Evolutionary conservation across 192 early-diverging fungal species (phyloP), one percentile per base, ranked within the genome.

Genomic region (Phlyctochytrium bullatum): DNA sequence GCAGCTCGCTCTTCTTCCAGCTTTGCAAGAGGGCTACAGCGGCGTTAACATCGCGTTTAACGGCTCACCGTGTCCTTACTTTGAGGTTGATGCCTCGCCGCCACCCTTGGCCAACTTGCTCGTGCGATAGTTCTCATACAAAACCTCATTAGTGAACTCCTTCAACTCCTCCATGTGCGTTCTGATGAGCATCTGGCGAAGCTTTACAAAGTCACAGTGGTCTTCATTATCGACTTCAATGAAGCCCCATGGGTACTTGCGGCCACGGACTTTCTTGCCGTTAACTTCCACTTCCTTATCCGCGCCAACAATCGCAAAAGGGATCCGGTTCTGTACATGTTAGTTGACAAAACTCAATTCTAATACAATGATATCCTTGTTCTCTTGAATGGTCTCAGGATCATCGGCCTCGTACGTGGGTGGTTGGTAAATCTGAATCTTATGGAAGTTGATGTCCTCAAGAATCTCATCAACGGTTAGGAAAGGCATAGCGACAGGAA

Each of bases 401-500:
- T 98, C 97, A 71, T 96, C 96, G 67, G 96, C 94, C 30, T 90
- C 89, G 61, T 95, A 87, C 62, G 88, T 88, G 29, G 94, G 94
- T 75, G 97, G 97, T 75, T 91, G 93, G 79, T 96, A 99, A 72
- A 96, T 94, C 34, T 91, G 93, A 73, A 99, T 97, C 60, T 91
- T 88, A 80, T 96, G 87, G 69, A 86, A 83, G 23, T 88, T 84
- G 80, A 99, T 95, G 77, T 99, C 97, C 67, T 97, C 89, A 88
- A 97, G 90, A 67, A 96, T 89, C 83, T 84, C 33, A 29, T 25
- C 0, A 24, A 57, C 14, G 31, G n/a, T 47, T 6, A 47, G 40
- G 40, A 47, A 20, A 14, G 40, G 20, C 6, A 14, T 47, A 47
- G 40, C 20, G 20, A 14, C 40, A 47, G 40, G 6, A 14, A 20